A percentile compares a stretch with the other conserved stretches of the same genome.
Evolutionary conservation across 2,329 filamentous ascomycete species (phyloP).

Genomic region (Trichoderma brevicompactum): DNA sequence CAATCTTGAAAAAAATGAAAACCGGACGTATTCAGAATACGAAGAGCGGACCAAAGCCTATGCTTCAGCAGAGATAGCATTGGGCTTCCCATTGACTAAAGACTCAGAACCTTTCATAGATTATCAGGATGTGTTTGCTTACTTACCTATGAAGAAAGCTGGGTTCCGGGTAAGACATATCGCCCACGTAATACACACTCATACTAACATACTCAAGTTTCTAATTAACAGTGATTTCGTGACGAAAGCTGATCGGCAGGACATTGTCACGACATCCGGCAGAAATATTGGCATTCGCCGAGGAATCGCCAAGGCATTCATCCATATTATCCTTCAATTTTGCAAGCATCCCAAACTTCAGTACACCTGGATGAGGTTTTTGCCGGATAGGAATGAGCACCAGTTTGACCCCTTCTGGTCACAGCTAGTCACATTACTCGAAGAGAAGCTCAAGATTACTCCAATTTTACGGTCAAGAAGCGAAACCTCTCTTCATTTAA

Average conservation of each 20-base stretch:
- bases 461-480: background rate
- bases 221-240: background rate
- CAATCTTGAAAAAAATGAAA: background rate
- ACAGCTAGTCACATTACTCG: background rate
- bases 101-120: background rate
- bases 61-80: background rate
- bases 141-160: background rate
- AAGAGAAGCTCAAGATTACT: background rate
- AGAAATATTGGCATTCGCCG: background rate
- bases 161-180: background rate
- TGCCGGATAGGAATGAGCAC: background rate
- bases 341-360: background rate
- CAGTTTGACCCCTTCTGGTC: background rate
- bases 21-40: background rate
- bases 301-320: background rate
- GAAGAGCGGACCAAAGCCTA: background rate
- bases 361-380: background rate
- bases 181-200: background rate
- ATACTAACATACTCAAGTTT: background rate
- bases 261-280: background rate
- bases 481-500: background rate
- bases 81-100: background rate
- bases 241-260: background rate
- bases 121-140: background rate
- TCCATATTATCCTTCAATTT: background rate